A percentile compares a stretch with the other conserved stretches of the same genome.
Conservation (phyloP, 352 stramenopile genomes). For the Phytophthora capsici region DNA sequence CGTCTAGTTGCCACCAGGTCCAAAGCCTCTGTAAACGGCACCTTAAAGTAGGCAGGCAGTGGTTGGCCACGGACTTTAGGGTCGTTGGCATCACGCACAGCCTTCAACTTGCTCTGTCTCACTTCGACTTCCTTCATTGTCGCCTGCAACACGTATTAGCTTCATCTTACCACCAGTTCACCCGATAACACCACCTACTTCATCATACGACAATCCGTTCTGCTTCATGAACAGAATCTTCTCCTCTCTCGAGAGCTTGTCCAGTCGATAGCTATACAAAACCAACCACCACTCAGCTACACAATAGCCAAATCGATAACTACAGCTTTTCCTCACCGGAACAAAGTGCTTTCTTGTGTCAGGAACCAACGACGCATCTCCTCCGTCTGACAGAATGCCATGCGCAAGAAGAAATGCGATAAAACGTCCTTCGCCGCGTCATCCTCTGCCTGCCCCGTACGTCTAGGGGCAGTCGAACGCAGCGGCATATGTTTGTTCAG, state of each 20-base stretch:
- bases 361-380: slow-evolving; percentile 98
- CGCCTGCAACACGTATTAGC: slow-evolving; percentile 34
- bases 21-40: slow-evolving; percentile 97
- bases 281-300: slow-evolving; percentile 14
- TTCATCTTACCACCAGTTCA: not conserved
- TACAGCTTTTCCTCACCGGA: slow-evolving; percentile 62
- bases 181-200: slow-evolving; percentile 35
- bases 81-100: slow-evolving; percentile 68
- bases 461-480: slow-evolving; percentile 40
- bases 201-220: slow-evolving; percentile 82
- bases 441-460: slow-evolving; percentile 61
- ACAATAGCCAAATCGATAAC: not conserved
- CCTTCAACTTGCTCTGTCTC: slow-evolving; percentile 67
- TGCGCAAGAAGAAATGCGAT: slow-evolving; percentile 98
- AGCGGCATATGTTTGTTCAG: slow-evolving; percentile 88
- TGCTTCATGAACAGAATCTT: slow-evolving; percentile 90
- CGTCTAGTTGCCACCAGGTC: slow-evolving; percentile 90
- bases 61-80: slow-evolving; percentile 56
- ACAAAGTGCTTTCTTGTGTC: slow-evolving; percentile 94
- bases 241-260: slow-evolving; percentile 91
- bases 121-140: slow-evolving; percentile 71
- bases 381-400: slow-evolving; percentile 98
- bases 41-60: slow-evolving; percentile 92
- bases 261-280: slow-evolving; percentile 65
- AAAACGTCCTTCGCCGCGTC: slow-evolving; percentile 91